Evolutionary conservation across 495 filamentous ascomycete species (phyloP).

Genomic region (Penicillium taxi): DNA sequence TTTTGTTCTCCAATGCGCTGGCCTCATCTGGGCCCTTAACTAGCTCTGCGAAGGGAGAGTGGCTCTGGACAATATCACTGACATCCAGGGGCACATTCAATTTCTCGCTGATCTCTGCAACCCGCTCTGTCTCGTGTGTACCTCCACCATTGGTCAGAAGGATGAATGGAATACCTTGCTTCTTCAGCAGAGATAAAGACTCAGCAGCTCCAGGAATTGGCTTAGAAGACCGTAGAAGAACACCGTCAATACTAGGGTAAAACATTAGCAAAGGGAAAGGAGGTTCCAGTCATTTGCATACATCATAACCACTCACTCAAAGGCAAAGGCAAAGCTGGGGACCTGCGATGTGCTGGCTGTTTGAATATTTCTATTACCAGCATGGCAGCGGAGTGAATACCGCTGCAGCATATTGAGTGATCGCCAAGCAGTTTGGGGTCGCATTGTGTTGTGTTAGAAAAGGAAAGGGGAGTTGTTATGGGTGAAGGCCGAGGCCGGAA

Average conservation of each 20-base stretch:
- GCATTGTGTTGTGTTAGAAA: slow-evolving; percentile 15
- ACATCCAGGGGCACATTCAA: slow-evolving; percentile 52
- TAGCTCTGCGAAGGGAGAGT: slow-evolving; percentile 67
- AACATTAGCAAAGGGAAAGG: slow-evolving; percentile 3
- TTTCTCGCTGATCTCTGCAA: slow-evolving; percentile 58
- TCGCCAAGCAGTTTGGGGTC: slow-evolving; percentile 19
- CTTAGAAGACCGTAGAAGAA: slow-evolving; percentile 75
- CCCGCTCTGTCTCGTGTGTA: slow-evolving; percentile 62
- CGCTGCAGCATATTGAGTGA: slow-evolving; percentile 27
- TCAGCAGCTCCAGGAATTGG: slow-evolving; percentile 75
- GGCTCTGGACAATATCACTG: slow-evolving; percentile 70
- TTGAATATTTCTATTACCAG: slow-evolving; percentile 22
- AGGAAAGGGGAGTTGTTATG: slow-evolving; percentile 1
- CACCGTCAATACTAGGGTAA: slow-evolving; percentile 75
- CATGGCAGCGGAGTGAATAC: slow-evolving; percentile 7
- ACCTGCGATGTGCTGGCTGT: slow-evolving; percentile 26
- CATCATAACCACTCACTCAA: slow-evolving; percentile 55
- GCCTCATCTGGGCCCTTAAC: slow-evolving; percentile 32
- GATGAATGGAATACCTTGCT: slow-evolving; percentile 69
- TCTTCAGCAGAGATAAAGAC: slow-evolving; percentile 62
- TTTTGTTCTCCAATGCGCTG: slow-evolving; percentile 53
- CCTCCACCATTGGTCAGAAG: slow-evolving; percentile 87
- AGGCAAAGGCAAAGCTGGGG: slow-evolving; percentile 71
- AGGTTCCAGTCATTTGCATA: slow-evolving; percentile 6
- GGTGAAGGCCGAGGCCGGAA: slow-evolving; percentile 1